These are phyloP conservation scores for Phytophthora agathidicida DNA, from an alignment of 352 stramenopile genomes.

Conservation along the genomic window DNA sequence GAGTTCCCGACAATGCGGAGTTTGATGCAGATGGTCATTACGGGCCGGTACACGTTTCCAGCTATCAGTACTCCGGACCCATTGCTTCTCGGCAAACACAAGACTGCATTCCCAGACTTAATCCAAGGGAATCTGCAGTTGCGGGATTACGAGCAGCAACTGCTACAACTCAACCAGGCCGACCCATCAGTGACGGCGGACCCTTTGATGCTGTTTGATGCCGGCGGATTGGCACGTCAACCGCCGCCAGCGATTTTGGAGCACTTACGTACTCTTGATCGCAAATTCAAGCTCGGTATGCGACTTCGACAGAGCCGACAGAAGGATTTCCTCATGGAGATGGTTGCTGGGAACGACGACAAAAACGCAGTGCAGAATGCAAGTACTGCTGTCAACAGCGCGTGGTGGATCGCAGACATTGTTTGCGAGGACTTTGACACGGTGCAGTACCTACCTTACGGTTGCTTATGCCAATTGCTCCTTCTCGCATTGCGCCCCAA, in stretches of 20 bases:
- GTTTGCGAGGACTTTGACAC: constrained; percentile 87
- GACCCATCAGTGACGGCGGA: constrained; percentile 57
- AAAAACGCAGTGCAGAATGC: constrained; percentile 20
- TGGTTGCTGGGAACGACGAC: constrained; percentile 68
- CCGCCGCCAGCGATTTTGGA: constrained; percentile 77
- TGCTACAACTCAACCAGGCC: constrained; percentile 54
- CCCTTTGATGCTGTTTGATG: constrained; percentile 76
- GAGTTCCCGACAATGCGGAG: constrained; percentile 74
- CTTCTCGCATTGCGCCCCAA: constrained; percentile 55
- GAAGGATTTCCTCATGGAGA: constrained; percentile 89
- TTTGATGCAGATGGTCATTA: constrained; percentile 90
- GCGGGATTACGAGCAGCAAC: constrained; percentile 73
- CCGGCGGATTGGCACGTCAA: constrained; percentile 66
- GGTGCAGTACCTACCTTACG: constrained; percentile 77
- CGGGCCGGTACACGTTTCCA: constrained; percentile 73
- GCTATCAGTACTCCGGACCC: constrained; percentile 60
- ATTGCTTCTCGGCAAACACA: constrained; percentile 68
- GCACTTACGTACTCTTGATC: constrained; percentile 70
- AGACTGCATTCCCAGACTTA: constrained; percentile 55
- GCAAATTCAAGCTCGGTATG: constrained; percentile 78
- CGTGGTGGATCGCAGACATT: constrained; percentile 89
- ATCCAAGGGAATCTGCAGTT: constrained; percentile 67
- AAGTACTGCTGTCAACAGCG: constrained; percentile 33
- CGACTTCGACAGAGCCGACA: constrained; percentile 78
- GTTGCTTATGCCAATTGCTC: constrained; percentile 81